Base-by-base conservation (phyloP, 2,329 filamentous ascomycete genomes). In the Paracoccidioides lutzii region DNA sequence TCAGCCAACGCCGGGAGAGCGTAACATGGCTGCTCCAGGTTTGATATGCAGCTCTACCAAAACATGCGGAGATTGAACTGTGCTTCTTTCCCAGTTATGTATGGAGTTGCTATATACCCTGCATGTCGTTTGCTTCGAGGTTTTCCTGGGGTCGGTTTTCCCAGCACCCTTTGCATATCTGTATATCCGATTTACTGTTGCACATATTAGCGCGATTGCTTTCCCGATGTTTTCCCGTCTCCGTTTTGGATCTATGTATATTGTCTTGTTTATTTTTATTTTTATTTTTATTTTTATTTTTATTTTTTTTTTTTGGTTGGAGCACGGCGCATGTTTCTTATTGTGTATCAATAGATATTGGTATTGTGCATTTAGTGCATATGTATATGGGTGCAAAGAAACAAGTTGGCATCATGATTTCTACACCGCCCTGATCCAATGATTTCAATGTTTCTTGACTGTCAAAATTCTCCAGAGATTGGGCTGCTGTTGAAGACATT, bases 231-330 rank as follows among this genome's bases (percentile, higher is more conserved):
- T 46, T 46, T 35, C 12, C 38, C 22, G n/a, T 44, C n/a, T 52
- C 53, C 32, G 46, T 55, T 55, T 55, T 58, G 33, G 52, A 58
- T 53, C 52, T 55, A 59, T 61, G 62, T 63, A 61, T 61, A 63
- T 64, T 61, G 22, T 46, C 44, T 33, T 32, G 6, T 44, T 44
- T 53, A 4, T 46, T 28, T 14, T 46, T 32, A 55, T 2, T 37
- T 15, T 9, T 49, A 15, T 33, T 33, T 33, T 30, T 30, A 4
- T 30, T 30, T 44, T 12, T 30, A 3, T 4, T 9, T 28, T 30
- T 3, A n/a, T 44, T 10, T 43, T 28, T 22, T 55, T 15, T n/a
- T 53, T 43, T 46, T 45, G 40, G 44, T n/a, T 32, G 32, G 42
- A 40, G 10, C 46, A 37, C 42, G n/a, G 35, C 22, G 22, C 37